Evolutionary conservation across 108 stramenopile genomes (phyloP).

Genomic region (Chaetoceros tenuissimus): DNA sequence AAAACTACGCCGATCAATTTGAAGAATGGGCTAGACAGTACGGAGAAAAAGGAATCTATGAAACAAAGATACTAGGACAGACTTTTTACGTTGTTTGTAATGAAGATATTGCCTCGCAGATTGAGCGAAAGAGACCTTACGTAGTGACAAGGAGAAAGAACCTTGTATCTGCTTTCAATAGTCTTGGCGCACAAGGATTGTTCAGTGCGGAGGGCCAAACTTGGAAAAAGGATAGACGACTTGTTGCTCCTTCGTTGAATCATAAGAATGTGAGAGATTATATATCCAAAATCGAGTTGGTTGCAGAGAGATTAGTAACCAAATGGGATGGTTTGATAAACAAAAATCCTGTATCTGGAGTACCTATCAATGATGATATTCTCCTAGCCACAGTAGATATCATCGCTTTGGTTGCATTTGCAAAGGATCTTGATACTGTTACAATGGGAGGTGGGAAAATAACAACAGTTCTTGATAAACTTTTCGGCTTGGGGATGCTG

Average conservation of each 20-base stretch:
- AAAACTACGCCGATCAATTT: neutral
- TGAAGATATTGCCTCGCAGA: constrained; percentile 4
- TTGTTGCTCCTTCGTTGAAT: constrained; percentile 21
- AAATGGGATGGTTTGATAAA: constrained; percentile 5
- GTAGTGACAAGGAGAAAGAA: neutral
- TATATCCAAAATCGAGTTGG: constrained; percentile 2
- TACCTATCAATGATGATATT: constrained; percentile 6
- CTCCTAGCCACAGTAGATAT: constrained; percentile 4
- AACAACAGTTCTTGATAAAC: neutral
- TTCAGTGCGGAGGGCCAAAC: constrained; percentile 14
- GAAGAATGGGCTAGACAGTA: constrained; percentile 12
- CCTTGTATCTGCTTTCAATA: neutral
- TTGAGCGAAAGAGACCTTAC: constrained; percentile 9
- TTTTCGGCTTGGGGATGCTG: neutral
- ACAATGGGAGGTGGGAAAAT: neutral
- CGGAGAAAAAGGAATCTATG: constrained; percentile 8
- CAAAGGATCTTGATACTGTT: constrained; percentile 8
- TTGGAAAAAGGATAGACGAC: constrained; percentile 15
- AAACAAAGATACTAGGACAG: constrained; percentile 10
- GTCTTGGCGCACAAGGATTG: constrained; percentile 10
- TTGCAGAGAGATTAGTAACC: constrained; percentile 5
- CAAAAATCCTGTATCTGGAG: neutral
- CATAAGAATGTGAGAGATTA: constrained; percentile 18
- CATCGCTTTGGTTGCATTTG: constrained; percentile 12
- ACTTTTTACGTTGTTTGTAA: constrained; percentile 9